Evolutionary conservation across 306 rosid species (phyloP).

Genomic region (Inga oerstediana): DNA sequence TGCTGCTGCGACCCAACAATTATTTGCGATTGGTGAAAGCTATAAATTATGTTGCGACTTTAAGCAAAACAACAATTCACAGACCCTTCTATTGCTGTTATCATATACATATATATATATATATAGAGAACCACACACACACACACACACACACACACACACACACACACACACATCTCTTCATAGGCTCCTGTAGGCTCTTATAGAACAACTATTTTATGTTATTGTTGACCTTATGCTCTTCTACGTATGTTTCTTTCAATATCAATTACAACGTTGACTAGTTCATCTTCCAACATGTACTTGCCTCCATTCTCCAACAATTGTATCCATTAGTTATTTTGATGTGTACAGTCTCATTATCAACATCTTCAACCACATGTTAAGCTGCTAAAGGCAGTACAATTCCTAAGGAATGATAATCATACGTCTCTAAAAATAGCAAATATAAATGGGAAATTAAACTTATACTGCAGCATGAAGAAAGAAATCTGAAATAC

Average conservation of each 20-base stretch:
- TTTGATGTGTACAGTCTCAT: background rate
- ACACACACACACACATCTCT: background rate
- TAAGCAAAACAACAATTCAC: background rate
- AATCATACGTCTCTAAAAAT: background rate
- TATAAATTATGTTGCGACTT: background rate
- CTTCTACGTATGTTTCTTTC: background rate
- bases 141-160: too few species aligned
- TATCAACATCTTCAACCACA: background rate
- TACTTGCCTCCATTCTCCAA: background rate
- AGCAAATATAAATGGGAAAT: background rate
- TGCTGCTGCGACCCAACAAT: conserved; percentile 88
- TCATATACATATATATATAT: background rate
- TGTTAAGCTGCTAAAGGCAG: background rate
- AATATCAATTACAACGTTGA: too few species aligned
- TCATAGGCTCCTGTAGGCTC: background rate
- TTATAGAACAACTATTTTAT: background rate
- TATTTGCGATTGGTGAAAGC: conserved; percentile 35
- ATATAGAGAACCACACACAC: too few species aligned
- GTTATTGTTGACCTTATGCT: background rate
- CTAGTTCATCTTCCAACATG: background rate
- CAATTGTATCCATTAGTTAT: background rate
- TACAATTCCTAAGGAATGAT: background rate
- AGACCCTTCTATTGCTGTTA: conserved; percentile 22
- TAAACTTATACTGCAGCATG: background rate
- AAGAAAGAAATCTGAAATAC: background rate